Conservation (phyloP, 768 basidiomycete species). For the Lyophyllum semitale region DNA sequence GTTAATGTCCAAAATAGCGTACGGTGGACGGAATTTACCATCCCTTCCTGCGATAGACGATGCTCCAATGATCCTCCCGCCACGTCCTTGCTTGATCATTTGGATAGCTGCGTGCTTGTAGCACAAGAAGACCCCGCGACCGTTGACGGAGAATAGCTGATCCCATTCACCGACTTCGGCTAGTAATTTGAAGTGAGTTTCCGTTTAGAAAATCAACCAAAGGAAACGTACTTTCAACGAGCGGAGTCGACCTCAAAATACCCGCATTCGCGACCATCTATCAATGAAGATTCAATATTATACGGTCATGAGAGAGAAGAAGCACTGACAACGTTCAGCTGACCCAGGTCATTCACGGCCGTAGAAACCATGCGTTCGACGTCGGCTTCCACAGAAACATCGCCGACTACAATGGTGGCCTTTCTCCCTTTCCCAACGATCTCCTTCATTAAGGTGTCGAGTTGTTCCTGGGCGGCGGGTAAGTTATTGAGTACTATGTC, state of each 20-base stretch:
- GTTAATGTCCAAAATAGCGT: neutral
- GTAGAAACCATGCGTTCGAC: constrained; percentile 35
- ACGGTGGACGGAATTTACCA: constrained; percentile 21
- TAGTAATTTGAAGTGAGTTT: neutral
- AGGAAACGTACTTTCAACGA: constrained; percentile 23
- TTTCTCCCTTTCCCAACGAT: constrained; percentile 16
- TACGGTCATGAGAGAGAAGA: neutral
- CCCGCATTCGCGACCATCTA: constrained; percentile 42
- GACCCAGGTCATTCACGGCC: constrained; percentile 18
- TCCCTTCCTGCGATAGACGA: constrained; percentile 32
- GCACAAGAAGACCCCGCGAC: constrained; percentile 31
- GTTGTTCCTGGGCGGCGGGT: constrained; percentile 9
- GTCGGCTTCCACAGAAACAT: constrained; percentile 33
- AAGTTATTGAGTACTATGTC: constrained; percentile 42
- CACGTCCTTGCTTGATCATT: constrained; percentile 37
- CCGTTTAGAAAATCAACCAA: neutral
- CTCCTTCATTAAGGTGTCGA: constrained; percentile 9
- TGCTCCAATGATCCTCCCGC: constrained; percentile 35
- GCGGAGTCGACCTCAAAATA: constrained; percentile 16
- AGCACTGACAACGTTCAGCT: constrained; percentile 30
- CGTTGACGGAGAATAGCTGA: constrained; percentile 27
- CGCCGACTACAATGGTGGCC: constrained; percentile 20
- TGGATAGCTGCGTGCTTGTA: constrained; percentile 33
- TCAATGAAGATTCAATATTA: neutral
- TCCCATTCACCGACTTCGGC: constrained; percentile 29